Evolutionary conservation across 2,329 filamentous ascomycete species (phyloP).

Genomic region (Colletotrichum sidae): DNA sequence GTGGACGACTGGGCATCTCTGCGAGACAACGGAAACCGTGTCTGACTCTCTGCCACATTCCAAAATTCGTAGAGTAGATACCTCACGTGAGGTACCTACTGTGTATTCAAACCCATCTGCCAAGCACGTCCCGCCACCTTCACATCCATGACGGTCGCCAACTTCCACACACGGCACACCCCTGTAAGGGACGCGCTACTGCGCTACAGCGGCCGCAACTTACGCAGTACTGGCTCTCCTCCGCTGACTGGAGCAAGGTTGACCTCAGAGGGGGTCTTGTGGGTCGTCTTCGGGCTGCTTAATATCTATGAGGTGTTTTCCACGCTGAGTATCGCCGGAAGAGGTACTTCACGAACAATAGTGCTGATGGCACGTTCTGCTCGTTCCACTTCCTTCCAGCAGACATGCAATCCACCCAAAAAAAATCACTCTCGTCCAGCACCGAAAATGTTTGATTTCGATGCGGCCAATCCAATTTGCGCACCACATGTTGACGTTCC

Average conservation of each 20-base stretch:
- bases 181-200: conserved; percentile 21
- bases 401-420: conserved; percentile 19
- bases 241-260: conserved; percentile 16
- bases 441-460: not conserved
- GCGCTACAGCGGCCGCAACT: conserved; percentile 30
- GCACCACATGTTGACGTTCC: conserved; percentile 6
- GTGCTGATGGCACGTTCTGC: conserved; percentile 1
- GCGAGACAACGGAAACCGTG: too few relatives aligned
- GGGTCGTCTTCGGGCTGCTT: conserved; percentile 10
- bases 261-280: conserved; percentile 10
- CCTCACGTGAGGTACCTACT: too few relatives aligned
- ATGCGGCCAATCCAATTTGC: conserved; percentile 11
- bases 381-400: conserved; percentile 30
- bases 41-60: too few relatives aligned
- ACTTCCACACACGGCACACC: conserved; percentile 21
- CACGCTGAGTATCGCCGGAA: too few relatives aligned
- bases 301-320: conserved; percentile 1
- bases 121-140: conserved; percentile 26
- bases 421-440: not conserved
- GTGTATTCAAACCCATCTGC: not conserved
- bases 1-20: too few relatives aligned
- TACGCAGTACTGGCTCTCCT: conserved; percentile 24
- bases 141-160: conserved; percentile 16
- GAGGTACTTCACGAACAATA: conserved; percentile 8
- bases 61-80: too few relatives aligned